These are phyloP conservation scores for Fusarium longipes DNA, from an alignment of 2,329 filamentous ascomycete genomes.

Conservation along the genomic window DNA sequence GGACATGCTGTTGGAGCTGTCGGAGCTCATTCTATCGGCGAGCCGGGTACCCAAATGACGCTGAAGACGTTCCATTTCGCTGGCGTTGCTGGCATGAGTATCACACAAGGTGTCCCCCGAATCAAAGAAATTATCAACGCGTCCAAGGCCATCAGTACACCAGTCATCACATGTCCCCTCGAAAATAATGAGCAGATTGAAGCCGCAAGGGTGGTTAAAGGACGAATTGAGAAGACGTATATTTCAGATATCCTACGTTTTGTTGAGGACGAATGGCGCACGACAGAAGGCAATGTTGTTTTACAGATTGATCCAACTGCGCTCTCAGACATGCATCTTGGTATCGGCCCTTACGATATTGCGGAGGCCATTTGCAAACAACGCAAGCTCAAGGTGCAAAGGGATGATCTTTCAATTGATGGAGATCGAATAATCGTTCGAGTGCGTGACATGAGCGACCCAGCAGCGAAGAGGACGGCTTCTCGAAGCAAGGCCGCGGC, in stretches of 20 bases:
- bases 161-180: constrained; percentile 88
- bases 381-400: constrained; percentile 83
- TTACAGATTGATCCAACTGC: constrained; percentile 84
- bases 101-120: constrained; percentile 98
- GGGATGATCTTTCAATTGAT: constrained; percentile 70
- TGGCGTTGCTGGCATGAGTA: constrained; percentile 99
- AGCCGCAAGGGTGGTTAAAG: constrained; percentile 91
- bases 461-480: constrained; percentile 58
- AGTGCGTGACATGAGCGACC: constrained; percentile 68
- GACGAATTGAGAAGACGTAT: constrained; percentile 93
- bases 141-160: constrained; percentile 91
- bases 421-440: constrained; percentile 77
- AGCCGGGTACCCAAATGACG: constrained; percentile 99
- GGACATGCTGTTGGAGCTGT: constrained; percentile 96
- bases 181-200: constrained; percentile 79
- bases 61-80: constrained; percentile 99
- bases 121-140: constrained; percentile 99
- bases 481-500: constrained; percentile 58
- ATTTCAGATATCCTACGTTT: constrained; percentile 83
- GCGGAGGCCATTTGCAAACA: constrained; percentile 79
- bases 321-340: constrained; percentile 83
- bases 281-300: constrained; percentile 78
- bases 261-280: constrained; percentile 90
- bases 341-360: constrained; percentile 80
- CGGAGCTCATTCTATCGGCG: constrained; percentile 96